Conservation (phyloP, 2,329 filamentous ascomycete genomes). For the Pseudocercospora musae region DNA sequence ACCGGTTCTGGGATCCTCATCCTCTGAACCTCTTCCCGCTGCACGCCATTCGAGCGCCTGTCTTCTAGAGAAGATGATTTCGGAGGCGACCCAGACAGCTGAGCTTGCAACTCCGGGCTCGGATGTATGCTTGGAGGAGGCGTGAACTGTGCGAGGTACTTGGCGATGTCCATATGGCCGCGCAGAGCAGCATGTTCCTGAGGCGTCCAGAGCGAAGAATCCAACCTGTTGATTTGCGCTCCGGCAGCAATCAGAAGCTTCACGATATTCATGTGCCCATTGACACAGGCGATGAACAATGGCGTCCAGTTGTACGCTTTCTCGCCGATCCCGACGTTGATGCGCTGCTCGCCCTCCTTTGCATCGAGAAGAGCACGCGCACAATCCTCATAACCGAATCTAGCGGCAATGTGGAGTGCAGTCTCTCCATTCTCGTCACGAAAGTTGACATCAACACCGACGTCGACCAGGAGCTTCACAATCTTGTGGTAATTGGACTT, state of each 20-base stretch:
- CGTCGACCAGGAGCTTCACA: slow-evolving; percentile 81
- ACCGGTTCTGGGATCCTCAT: slow-evolving; percentile 65
- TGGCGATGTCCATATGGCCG: slow-evolving; percentile 80
- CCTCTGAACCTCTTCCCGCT: slow-evolving; percentile 36
- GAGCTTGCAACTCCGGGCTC: slow-evolving; percentile 29
- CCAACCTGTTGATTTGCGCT: slow-evolving; percentile 68
- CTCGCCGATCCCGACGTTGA: slow-evolving; percentile 73
- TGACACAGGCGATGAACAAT: slow-evolving; percentile 87
- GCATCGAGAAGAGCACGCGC: slow-evolving; percentile 67
- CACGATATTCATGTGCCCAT: slow-evolving; percentile 74
- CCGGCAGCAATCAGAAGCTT: slow-evolving; percentile 74
- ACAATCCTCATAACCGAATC: slow-evolving; percentile 80
- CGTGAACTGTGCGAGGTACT: slow-evolving; percentile 60
- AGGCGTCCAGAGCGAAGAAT: slow-evolving; percentile 90
- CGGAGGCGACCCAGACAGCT: slow-evolving; percentile 26
- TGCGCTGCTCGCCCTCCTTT: slow-evolving; percentile 67
- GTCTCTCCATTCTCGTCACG: slow-evolving; percentile 88
- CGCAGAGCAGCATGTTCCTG: slow-evolving; percentile 88
- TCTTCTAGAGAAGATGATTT: slow-evolving; percentile 54
- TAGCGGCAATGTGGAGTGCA: slow-evolving; percentile 84
- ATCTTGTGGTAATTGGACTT: slow-evolving; percentile 84
- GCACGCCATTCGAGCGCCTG: slow-evolving; percentile 38
- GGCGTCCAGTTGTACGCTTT: slow-evolving; percentile 91
- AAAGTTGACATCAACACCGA: slow-evolving; percentile 90
- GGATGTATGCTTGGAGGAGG: slow-evolving; percentile 35